Conservation (phyloP, 2,329 filamentous ascomycete species). For the Penicillium thymicola region DNA sequence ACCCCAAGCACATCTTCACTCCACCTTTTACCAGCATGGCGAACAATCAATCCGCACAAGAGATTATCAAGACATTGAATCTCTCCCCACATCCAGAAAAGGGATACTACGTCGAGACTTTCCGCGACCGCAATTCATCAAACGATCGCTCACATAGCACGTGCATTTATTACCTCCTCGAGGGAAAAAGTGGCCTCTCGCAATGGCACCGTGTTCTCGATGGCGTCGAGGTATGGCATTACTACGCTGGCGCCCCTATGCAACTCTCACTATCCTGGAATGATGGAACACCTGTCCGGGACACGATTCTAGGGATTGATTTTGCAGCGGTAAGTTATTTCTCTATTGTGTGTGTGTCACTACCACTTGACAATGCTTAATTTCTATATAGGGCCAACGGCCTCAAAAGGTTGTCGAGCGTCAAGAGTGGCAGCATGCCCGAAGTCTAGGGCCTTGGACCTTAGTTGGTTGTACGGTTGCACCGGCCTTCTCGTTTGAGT, state of each 20-base stretch:
- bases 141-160: slow-evolving; percentile 47
- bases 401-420: slow-evolving; percentile 46
- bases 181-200: slow-evolving; percentile 44
- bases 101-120: slow-evolving; percentile 50
- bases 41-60: slow-evolving; percentile 31
- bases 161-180: slow-evolving; percentile 54
- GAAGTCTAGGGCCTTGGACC: slow-evolving; percentile 49
- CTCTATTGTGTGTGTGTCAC: background rate
- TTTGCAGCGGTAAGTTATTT: slow-evolving; percentile 31
- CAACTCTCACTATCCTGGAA: slow-evolving; percentile 46
- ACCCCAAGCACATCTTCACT: background rate
- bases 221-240: slow-evolving; percentile 52
- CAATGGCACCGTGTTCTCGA: slow-evolving; percentile 51
- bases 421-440: slow-evolving; percentile 48
- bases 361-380: background rate
- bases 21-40: background rate
- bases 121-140: slow-evolving; percentile 37
- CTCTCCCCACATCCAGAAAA: slow-evolving; percentile 49
- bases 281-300: slow-evolving; percentile 35
- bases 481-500: slow-evolving; percentile 5
- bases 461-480: slow-evolving; percentile 38
- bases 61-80: slow-evolving; percentile 45
- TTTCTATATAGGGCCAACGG: slow-evolving; percentile 29
- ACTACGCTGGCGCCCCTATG: slow-evolving; percentile 53
- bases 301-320: slow-evolving; percentile 43